These are phyloP conservation scores for Magnolia sinica DNA, from an alignment of 164 flowering plant species.

Conservation along the genomic window DNA sequence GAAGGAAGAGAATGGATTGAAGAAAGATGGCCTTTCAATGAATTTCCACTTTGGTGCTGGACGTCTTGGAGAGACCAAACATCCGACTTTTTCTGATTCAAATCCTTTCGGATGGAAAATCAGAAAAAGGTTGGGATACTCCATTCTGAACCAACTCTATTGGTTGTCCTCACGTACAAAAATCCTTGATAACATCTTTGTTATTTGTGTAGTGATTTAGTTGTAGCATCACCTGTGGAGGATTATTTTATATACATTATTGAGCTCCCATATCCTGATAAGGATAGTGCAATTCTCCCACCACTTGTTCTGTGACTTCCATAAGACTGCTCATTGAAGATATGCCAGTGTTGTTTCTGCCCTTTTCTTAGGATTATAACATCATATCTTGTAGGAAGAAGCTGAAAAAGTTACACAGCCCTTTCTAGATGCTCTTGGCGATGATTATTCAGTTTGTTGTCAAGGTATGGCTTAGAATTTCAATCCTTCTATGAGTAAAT, in stretches of 20 bases:
- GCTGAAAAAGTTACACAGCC: slow-evolving; percentile 64
- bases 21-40: too few species aligned
- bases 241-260: slow-evolving; percentile 84
- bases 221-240: slow-evolving; percentile 96
- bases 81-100: neutral
- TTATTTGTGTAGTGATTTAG: slow-evolving; percentile 61
- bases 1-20: too few species aligned
- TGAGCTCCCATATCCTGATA: slow-evolving; percentile 63
- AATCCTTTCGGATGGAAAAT: neutral
- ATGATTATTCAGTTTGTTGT: slow-evolving; percentile 78
- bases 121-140: neutral
- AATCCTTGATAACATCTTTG: neutral
- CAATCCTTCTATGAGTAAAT: neutral
- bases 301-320: neutral
- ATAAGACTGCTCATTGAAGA: neutral
- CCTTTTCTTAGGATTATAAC: neutral
- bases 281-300: slow-evolving; percentile 39
- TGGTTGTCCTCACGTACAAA: neutral
- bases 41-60: neutral
- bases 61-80: neutral
- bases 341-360: neutral
- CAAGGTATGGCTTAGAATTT: slow-evolving; percentile 52
- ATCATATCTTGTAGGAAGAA: slow-evolving; percentile 42
- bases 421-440: slow-evolving; percentile 86
- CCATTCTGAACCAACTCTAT: neutral